Conservation (phyloP, 805 yeast species). For the Cyberlindnera euphorbiae region DNA sequence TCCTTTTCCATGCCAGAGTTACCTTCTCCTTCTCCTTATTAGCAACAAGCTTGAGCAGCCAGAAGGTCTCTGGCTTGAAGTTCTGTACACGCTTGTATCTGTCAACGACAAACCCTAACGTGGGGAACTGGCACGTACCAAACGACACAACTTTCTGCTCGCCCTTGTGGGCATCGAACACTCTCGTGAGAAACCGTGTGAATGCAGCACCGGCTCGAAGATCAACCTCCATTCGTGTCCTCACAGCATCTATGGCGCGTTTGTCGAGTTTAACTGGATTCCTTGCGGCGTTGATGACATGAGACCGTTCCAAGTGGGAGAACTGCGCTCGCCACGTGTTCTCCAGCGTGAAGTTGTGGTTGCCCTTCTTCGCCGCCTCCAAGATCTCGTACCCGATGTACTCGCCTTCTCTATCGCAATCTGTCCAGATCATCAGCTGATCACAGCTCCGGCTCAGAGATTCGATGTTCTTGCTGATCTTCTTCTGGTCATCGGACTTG, state of each 20-base stretch:
- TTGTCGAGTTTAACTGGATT: constrained; percentile 60
- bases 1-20: constrained; percentile 66
- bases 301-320: constrained; percentile 78
- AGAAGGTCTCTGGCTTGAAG: constrained; percentile 75
- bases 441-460: constrained; percentile 57
- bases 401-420: constrained; percentile 97
- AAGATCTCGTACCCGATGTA: constrained; percentile 82
- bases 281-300: constrained; percentile 69
- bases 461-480: constrained; percentile 61
- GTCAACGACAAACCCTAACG: constrained; percentile 94
- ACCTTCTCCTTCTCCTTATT: constrained; percentile 38
- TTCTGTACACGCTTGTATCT: constrained; percentile 69
- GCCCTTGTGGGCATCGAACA: constrained; percentile 30
- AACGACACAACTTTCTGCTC: constrained; percentile 47
- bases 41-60: constrained; percentile 60
- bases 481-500: constrained; percentile 36
- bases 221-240: constrained; percentile 82
- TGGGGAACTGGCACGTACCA: constrained; percentile 96
- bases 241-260: constrained; percentile 76
- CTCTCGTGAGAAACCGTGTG: constrained; percentile 70
- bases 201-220: constrained; percentile 84
- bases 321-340: constrained; percentile 73
- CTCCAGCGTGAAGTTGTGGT: constrained; percentile 40
- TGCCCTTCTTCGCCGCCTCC: constrained; percentile 54
- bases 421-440: constrained; percentile 91